phyloP scores from a whole-genome alignment of 768 basidiomycete genomes.

The Candolleomyces eurysporus region DNA sequence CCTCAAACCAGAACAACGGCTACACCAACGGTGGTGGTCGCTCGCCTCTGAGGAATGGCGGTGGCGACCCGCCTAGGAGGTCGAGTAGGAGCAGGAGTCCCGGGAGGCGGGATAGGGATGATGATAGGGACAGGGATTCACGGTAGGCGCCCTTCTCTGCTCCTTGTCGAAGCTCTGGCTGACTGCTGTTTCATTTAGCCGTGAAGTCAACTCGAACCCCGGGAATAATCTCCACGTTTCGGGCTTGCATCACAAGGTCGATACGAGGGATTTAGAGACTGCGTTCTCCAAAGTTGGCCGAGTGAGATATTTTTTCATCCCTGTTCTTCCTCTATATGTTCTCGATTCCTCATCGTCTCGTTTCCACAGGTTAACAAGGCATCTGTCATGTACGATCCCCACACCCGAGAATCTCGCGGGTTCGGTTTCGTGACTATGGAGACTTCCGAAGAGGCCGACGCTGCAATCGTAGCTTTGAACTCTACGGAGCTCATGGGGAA shows the following conservation, averaged over 20 bases:
- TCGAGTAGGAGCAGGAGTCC: slow-evolving; percentile 83
- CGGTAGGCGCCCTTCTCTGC: slow-evolving; percentile 24
- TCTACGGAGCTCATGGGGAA: slow-evolving; percentile 87
- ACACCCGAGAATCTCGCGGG: slow-evolving; percentile 62
- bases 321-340: slow-evolving; percentile 6
- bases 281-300: slow-evolving; percentile 84
- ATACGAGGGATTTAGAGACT: slow-evolving; percentile 84
- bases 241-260: slow-evolving; percentile 55
- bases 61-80: slow-evolving; percentile 53
- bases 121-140: not conserved
- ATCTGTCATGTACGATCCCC: slow-evolving; percentile 70
- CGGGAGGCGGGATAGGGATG: slow-evolving; percentile 16
- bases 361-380: slow-evolving; percentile 63
- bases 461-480: slow-evolving; percentile 82
- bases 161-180: not conserved
- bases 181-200: not conserved
- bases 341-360: not conserved
- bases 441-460: slow-evolving; percentile 84
- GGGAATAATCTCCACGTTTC: slow-evolving; percentile 68
- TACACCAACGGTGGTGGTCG: slow-evolving; percentile 19
- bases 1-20: slow-evolving; percentile 42
- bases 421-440: slow-evolving; percentile 83
- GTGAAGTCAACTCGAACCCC: slow-evolving; percentile 59
- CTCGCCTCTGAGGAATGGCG: slow-evolving; percentile 40
- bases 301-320: slow-evolving; percentile 12